These are phyloP conservation scores for Phytophthora ohioensis DNA, from an alignment of 352 stramenopile species.

Conservation along the genomic window DNA sequence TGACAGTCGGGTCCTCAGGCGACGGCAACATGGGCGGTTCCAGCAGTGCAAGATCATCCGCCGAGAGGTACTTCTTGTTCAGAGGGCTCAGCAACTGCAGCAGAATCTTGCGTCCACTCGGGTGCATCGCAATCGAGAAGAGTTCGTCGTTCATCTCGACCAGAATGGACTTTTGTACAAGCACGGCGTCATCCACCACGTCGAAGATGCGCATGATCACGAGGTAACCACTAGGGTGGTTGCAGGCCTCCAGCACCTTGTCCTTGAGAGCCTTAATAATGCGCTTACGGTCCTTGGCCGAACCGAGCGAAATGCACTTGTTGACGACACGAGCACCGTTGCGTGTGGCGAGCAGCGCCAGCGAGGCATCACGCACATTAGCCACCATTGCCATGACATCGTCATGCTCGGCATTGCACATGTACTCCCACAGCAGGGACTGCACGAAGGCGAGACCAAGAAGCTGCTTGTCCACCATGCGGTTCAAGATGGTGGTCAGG, in stretches of 20 bases:
- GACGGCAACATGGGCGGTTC: slow-evolving; percentile 79
- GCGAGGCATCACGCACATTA: slow-evolving; percentile 86
- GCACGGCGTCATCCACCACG: slow-evolving; percentile 91
- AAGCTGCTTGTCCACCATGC: slow-evolving; percentile 92
- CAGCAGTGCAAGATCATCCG: slow-evolving; percentile 80
- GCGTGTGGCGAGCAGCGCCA: slow-evolving; percentile 88
- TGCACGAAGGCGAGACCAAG: slow-evolving; percentile 90
- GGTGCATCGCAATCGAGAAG: slow-evolving; percentile 74
- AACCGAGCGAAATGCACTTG: slow-evolving; percentile 84
- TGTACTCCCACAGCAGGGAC: slow-evolving; percentile 91
- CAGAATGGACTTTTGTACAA: slow-evolving; percentile 92
- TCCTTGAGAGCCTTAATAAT: slow-evolving; percentile 93
- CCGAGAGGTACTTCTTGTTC: slow-evolving; percentile 87
- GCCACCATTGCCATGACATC: slow-evolving; percentile 89
- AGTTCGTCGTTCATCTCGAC: slow-evolving; percentile 83
- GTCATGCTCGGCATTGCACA: slow-evolving; percentile 78
- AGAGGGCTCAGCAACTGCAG: slow-evolving; percentile 81
- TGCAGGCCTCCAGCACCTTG: slow-evolving; percentile 89
- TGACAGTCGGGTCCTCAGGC: slow-evolving; percentile 60
- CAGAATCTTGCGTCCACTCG: slow-evolving; percentile 80
- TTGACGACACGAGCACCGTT: slow-evolving; percentile 89
- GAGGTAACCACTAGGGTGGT: slow-evolving; percentile 92
- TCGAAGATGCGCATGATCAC: slow-evolving; percentile 91
- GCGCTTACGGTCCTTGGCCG: slow-evolving; percentile 91
- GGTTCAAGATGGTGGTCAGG: slow-evolving; percentile 74